phyloP scores from a whole-genome alignment of 345 rosid species.

The Rubroshorea leprosula region DNA sequence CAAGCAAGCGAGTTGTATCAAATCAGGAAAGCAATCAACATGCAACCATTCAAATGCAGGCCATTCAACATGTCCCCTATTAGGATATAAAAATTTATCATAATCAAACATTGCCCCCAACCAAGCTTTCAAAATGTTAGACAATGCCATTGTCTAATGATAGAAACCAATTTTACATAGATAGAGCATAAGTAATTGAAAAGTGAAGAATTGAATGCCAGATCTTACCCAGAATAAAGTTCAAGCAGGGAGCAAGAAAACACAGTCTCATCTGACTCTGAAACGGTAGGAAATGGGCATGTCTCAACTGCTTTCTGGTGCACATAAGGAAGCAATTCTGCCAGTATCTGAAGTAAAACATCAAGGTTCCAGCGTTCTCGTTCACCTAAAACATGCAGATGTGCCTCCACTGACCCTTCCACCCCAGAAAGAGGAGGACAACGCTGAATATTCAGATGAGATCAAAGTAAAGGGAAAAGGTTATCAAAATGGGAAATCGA shows the following conservation, averaged over 20 bases:
- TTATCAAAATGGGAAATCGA: conserved; percentile 3
- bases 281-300: conserved; percentile 66
- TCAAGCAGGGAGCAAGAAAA: conserved; percentile 60
- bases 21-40: conserved; percentile 78
- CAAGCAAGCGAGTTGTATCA: conserved; percentile 73
- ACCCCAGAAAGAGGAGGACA: conserved; percentile 96
- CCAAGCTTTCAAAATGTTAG: conserved; percentile 6
- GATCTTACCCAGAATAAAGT: conserved; percentile 60
- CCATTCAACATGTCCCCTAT: conserved; percentile 80
- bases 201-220: background rate
- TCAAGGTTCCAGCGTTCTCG: conserved; percentile 92
- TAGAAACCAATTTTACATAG: conserved; percentile 2
- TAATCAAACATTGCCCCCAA: conserved; percentile 7
- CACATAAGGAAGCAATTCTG: conserved; percentile 69
- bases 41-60: conserved; percentile 92
- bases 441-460: conserved; percentile 39
- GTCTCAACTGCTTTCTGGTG: conserved; percentile 68
- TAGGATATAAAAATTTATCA: conserved; percentile 22
- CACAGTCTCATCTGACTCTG: conserved; percentile 34
- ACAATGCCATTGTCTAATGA: background rate
- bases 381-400: conserved; percentile 85
- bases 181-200: background rate
- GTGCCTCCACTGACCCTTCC: conserved; percentile 89
- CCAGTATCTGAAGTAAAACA: conserved; percentile 76
- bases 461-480: conserved; percentile 2